phyloP scores from a whole-genome alignment of 2,329 filamentous ascomycete genomes.

The Aaosphaeria pasadenensis region DNA sequence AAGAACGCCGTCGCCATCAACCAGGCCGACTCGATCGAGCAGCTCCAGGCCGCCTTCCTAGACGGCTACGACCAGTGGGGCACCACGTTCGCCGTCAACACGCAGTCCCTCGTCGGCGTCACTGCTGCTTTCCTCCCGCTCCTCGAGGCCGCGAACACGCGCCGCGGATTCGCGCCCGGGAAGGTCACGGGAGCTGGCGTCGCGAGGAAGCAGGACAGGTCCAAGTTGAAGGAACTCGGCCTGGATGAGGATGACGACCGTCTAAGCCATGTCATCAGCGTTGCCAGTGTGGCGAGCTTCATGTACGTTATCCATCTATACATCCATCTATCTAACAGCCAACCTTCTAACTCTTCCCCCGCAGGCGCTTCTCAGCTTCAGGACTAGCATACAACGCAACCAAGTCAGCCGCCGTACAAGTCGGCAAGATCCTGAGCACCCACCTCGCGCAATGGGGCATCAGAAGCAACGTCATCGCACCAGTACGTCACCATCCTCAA shows the following conservation, averaged over 20 bases:
- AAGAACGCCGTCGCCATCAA: constrained; percentile 39
- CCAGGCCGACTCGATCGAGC: constrained; percentile 41
- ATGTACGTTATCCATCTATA: constrained; percentile 12
- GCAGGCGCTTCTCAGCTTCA: constrained; percentile 25
- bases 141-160: constrained; percentile 44
- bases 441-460: constrained; percentile 45
- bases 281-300: constrained; percentile 41
- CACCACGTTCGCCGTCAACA: constrained; percentile 42
- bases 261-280: constrained; percentile 46
- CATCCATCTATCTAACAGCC: too few relatives aligned
- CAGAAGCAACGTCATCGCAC: constrained; percentile 46
- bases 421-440: constrained; percentile 45
- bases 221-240: constrained; percentile 12
- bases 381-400: constrained; percentile 44
- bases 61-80: constrained; percentile 32
- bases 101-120: constrained; percentile 43
- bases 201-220: constrained; percentile 19
- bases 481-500: too few relatives aligned
- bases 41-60: constrained; percentile 43
- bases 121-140: constrained; percentile 46
- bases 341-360: too few relatives aligned
- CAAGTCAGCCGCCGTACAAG: constrained; percentile 43
- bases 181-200: constrained; percentile 26
- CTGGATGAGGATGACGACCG: constrained; percentile 34
- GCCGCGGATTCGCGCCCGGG: constrained; percentile 37